These are phyloP conservation scores for Yamadazyma nakazawae DNA, from an alignment of 805 yeast genomes.

Conservation along the genomic window DNA sequence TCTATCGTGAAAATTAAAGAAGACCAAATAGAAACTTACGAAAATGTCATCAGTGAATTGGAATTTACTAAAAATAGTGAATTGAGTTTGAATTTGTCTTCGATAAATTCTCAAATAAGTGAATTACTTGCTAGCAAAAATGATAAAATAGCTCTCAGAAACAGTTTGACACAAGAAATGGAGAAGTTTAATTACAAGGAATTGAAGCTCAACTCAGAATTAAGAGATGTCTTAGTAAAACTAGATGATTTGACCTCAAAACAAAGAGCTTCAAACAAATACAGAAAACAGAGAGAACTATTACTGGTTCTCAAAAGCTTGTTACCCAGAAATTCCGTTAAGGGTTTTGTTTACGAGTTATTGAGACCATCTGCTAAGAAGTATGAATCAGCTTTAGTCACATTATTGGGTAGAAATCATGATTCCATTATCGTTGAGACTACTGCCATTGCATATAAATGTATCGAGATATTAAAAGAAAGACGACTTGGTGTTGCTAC, in stretches of 20 bases:
- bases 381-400: constrained; percentile 70
- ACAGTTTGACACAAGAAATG: constrained; percentile 29
- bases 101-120: constrained; percentile 28
- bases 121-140: constrained; percentile 27
- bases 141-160: constrained; percentile 24
- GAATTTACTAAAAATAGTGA: constrained; percentile 35
- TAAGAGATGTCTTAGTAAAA: constrained; percentile 56
- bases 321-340: constrained; percentile 73
- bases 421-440: constrained; percentile 85
- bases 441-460: constrained; percentile 62
- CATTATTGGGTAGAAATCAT: constrained; percentile 72
- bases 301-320: constrained; percentile 63
- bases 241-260: constrained; percentile 73
- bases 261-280: constrained; percentile 72
- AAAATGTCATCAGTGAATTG: constrained; percentile 37
- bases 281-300: constrained; percentile 68
- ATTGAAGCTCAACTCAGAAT: constrained; percentile 56
- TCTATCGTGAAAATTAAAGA: constrained; percentile 22
- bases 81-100: constrained; percentile 29
- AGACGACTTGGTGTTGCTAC: constrained; percentile 83
- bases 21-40: constrained; percentile 33
- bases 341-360: constrained; percentile 75
- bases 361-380: constrained; percentile 73
- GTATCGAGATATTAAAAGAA: constrained; percentile 76
- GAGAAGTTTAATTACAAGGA: constrained; percentile 46